Base-by-base conservation (phyloP, 805 yeast species). In the Saccharomycopsis fibuligera region DNA sequence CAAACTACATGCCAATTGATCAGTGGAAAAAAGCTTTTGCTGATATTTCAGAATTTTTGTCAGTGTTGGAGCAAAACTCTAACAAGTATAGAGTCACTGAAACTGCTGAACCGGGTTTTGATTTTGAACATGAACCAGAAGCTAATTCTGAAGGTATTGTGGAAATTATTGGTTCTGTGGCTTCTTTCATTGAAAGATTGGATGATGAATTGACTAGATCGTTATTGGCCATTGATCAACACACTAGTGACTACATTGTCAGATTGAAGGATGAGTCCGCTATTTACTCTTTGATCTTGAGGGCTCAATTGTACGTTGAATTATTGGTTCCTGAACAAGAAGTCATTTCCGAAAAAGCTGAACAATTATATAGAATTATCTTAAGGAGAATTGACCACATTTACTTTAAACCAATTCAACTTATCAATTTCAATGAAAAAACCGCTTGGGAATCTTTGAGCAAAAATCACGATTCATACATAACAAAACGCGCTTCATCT, bases 191-290 rank as follows among this genome's bases (percentile, higher is more conserved):
- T 54, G 99, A 91, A 71, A 83, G 97, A 67, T 75, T 93, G 54
- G 96, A 89, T 63, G 98, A 91, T 61, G 99, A 93, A 70, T 83
- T 90, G 60, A 85, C 86, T 54, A 81, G 83, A 58, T 87, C 95
- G 41, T 75, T 93, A 60, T 89, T 90, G 63, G 79, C 79, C 57
- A 82, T 88, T 60, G 98, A 93, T 66, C 96, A 97, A 40, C 97
- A 93, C 65, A 85, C 97, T 22, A 82, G 87, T 50, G 99, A 93
- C 67, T 93, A 91, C 67, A 77, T 93, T 57, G 86, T 83, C 57
- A 80, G 98, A 65, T 76, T 93, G 62, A 83, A 83, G 66, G 96
- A 90, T 66, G 99, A 93, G 70, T 74, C 81, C 54, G 68, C 68
- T 35, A 73, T 93, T 48, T 91, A 89, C 70, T 73, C 74, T 48